Conservation (phyloP, 192 early-diverging fungal species). For the Obelidium mucronatum region DNA sequence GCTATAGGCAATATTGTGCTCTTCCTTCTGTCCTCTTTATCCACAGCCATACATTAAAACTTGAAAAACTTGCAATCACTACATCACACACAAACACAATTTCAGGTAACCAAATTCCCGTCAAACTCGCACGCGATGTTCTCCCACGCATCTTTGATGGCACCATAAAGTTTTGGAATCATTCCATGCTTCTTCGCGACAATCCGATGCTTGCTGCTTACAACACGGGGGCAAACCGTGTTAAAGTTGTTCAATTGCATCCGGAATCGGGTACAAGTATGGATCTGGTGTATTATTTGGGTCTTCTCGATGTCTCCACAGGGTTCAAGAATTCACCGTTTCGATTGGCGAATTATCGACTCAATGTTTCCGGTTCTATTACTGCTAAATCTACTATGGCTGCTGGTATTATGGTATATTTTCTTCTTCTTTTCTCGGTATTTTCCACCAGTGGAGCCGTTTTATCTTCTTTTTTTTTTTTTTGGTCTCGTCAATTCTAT, state of each 20-base stretch:
- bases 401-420: conserved; percentile 4
- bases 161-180: background rate
- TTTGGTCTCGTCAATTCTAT: too few species aligned
- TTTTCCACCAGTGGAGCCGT: too few species aligned
- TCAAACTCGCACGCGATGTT: background rate
- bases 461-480: too few species aligned
- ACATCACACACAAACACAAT: too few species aligned
- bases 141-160: conserved; percentile 6
- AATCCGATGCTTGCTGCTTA: background rate
- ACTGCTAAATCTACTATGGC: background rate
- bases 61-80: too few species aligned
- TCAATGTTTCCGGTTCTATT: background rate
- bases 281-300: background rate
- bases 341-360: background rate
- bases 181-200: background rate
- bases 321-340: background rate
- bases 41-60: too few species aligned
- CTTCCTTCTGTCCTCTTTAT: too few species aligned
- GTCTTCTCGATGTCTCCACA: background rate
- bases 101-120: background rate
- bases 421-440: too few species aligned
- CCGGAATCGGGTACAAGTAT: background rate
- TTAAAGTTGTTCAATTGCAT: background rate
- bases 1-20: too few species aligned
- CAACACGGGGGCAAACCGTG: background rate